Evolutionary conservation across 495 filamentous ascomycete species (phyloP), one percentile per base, ranked within the genome.

Genomic region (Penicillium herquei): DNA sequence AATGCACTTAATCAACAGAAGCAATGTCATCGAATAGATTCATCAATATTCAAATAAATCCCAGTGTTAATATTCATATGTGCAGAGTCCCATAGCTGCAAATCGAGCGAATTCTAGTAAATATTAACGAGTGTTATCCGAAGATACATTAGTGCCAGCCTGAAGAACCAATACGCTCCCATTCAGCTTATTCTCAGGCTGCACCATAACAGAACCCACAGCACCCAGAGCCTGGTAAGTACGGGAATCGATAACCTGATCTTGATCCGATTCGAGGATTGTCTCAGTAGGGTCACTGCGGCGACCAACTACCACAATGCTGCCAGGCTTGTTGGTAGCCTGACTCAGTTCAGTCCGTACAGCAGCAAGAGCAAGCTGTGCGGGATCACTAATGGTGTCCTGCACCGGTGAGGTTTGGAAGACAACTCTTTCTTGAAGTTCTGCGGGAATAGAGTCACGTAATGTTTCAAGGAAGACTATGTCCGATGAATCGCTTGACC

Each of bases 111-210:
- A 37, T 37, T 3, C 8, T 37, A 13, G 8, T 6, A 10, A 10
- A 37, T 10, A 32, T 46, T 5, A 46, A 46, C 16, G 18, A 11
- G 4, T 5, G n/a, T 7, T 32, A 8, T 32, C 26, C 6, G 26
- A 17, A 7, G 13, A 26, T 13, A 12, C 3, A 46, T 13, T 7
- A 14, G 26, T n/a, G 8, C 74, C 82, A 51, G 89, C 89, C 64
- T 92, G 87, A 26, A 96, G 76, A 50, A 95, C 82, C 51, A 96
- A 70, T n/a, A 96, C 72, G 68, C 89, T 93, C 0, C 87, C 86
- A 58, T 78, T 84, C 10, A 90, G 68, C 30, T 81, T 80, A 37
- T 70, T 75, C 48, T 76, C 81, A 5, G 88, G 77, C 30, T 62
- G 69, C 10, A 75, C 66, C 62, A 93, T 68, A 41, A 78, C 74